Evolutionary conservation across 1,139 yeast genomes (phyloP).

Genomic region (Hemisphaericaspora lyxosophila): DNA sequence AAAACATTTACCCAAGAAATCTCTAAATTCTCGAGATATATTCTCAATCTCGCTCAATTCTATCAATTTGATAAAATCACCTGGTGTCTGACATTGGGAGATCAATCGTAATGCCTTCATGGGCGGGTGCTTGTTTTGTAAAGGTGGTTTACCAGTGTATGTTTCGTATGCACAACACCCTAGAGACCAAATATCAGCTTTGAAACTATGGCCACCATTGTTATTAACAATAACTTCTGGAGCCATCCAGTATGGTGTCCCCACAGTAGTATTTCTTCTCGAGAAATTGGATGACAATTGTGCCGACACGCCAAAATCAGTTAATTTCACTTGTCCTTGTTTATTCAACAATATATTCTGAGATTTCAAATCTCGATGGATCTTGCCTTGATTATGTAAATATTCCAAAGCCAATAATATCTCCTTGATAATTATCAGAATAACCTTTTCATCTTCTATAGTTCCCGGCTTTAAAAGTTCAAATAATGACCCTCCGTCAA

Average conservation of each 20-base stretch:
- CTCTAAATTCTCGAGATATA: constrained; percentile 36
- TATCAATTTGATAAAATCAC: constrained; percentile 35
- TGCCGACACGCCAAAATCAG: constrained; percentile 96
- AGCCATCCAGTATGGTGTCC: constrained; percentile 99
- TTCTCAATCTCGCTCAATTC: constrained; percentile 24
- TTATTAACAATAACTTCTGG: constrained; percentile 91
- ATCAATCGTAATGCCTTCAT: constrained; percentile 68
- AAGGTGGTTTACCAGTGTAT: constrained; percentile 82
- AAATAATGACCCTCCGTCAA: constrained; percentile 81
- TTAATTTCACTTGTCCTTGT: constrained; percentile 79
- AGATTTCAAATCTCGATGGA: constrained; percentile 84
- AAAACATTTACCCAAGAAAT: constrained; percentile 66
- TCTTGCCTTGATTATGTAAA: constrained; percentile 74
- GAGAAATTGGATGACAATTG: constrained; percentile 78
- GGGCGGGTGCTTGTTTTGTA: constrained; percentile 66
- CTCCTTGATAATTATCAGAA: constrained; percentile 59
- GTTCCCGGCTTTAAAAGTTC: constrained; percentile 69
- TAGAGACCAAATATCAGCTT: constrained; percentile 94
- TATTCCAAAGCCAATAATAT: constrained; percentile 68
- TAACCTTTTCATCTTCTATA: constrained; percentile 39
- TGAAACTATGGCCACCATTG: constrained; percentile 70
- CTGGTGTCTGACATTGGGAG: constrained; percentile 36
- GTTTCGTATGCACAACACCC: constrained; percentile 89
- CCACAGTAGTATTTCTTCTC: constrained; percentile 86
- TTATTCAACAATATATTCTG: constrained; percentile 74